Conservation (phyloP, 805 yeast species). For the Pichia thaimueangensis region DNA sequence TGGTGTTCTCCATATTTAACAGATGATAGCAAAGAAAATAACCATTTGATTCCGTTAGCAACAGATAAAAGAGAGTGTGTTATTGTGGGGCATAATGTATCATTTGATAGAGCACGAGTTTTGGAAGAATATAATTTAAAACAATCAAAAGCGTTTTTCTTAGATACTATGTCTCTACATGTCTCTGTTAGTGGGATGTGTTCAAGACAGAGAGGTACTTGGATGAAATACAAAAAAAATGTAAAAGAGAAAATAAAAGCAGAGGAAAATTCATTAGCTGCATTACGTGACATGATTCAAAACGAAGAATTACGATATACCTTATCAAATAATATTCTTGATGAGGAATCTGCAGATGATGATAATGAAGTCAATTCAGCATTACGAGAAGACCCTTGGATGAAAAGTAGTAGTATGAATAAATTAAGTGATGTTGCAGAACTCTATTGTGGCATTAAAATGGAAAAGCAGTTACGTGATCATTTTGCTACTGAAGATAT, state of each 20-base stretch:
- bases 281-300: constrained; percentile 17
- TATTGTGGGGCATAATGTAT: constrained; percentile 84
- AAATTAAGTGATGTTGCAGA: constrained; percentile 73
- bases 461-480: constrained; percentile 67
- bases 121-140: constrained; percentile 71
- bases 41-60: constrained; percentile 64
- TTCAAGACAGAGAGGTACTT: constrained; percentile 79
- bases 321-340: constrained; percentile 26
- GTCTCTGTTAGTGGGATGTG: constrained; percentile 89
- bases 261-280: constrained; percentile 16
- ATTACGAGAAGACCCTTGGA: constrained; percentile 76
- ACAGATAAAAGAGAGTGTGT: constrained; percentile 39
- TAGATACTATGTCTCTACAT: constrained; percentile 93
- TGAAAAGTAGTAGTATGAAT: constrained; percentile 66
- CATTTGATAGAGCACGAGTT: constrained; percentile 85
- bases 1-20: constrained; percentile 90
- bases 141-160: constrained; percentile 63
- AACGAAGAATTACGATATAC: constrained; percentile 24
- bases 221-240: constrained; percentile 54
- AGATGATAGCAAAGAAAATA: constrained; percentile 42
- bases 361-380: constrained; percentile 9
- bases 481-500: constrained; percentile 52
- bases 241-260: constrained; percentile 17
- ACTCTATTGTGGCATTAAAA: constrained; percentile 62
- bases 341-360: constrained; percentile 27